Base-by-base conservation (phyloP, 768 basidiomycete genomes). In the Candolleomyces efflorescens region DNA sequence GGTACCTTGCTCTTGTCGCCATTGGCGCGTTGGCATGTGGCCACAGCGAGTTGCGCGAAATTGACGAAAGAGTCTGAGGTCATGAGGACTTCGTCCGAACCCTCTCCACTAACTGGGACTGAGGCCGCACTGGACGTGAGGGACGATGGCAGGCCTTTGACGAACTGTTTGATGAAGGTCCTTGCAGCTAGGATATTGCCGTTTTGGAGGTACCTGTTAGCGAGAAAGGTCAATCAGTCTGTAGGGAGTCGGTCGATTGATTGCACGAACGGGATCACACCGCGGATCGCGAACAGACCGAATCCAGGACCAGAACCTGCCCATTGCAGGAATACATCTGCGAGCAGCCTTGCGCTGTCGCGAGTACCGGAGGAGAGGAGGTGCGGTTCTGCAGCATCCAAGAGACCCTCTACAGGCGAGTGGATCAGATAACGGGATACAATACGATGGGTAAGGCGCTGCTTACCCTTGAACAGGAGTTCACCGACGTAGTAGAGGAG, bases 401-500 rank as follows among this genome's bases (percentile, higher is more conserved):
- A 94, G 23, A 77, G 74, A 4, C 85, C 85, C 68, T 98, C 96
- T 96, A 58, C 17, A 57, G 11, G 10, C 3, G 12, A 38, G 39
- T 27, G 5, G 20, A 48, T 13, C n/a, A 53, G 27, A 43, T 26
- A 23, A 48, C 49, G 7, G 12, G 18, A 55, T 37, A 13, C 24
- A 13, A 53, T 11, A 9, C 53, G 58, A 20, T 47, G 32, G 27
- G 37, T n/a, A n/a, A n/a, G n/a, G n/a, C n/a, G n/a, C 39, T 32
- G 39, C 50, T 44, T 54, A 87, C 93, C 92, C 80, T 92, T 94
- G 72, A 83, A 88, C 6, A 94, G 78, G 27, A 97, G 74, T 68
- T 95, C 89, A 3, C 94, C 97, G 48, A 97, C 73, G 68, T 98
- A 98, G 59, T 92, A 87, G 46, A 94, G 94, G 52, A 99, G 75